A percentile compares a stretch with the other conserved stretches of the same genome.
Evolutionary conservation across 305 asterid species (phyloP).

Genomic region (Fraxinus dipetala): DNA sequence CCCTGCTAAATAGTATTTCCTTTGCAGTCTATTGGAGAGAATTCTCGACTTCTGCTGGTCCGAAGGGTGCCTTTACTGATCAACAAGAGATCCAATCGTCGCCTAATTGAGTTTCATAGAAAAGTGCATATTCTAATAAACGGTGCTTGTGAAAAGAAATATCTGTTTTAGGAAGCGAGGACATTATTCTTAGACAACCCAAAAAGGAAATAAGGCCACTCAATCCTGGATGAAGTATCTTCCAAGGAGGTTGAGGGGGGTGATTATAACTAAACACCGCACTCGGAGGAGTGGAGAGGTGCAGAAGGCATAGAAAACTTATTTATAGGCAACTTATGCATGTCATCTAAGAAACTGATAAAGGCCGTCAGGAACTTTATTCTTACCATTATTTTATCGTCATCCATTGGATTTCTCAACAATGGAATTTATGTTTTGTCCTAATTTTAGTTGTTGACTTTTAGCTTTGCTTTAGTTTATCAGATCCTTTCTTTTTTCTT

Average conservation of each 20-base stretch:
- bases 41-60: not conserved
- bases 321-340: constrained; percentile 4
- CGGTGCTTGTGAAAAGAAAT: not conserved
- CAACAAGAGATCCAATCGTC: not conserved
- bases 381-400: not conserved
- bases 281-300: not conserved
- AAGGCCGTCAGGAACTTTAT: not conserved
- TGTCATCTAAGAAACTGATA: not conserved
- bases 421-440: constrained; percentile 5
- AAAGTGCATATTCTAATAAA: not conserved
- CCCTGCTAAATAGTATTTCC: not conserved
- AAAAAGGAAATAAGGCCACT: not conserved
- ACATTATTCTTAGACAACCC: not conserved
- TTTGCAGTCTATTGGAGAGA: not conserved
- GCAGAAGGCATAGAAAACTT: not conserved
- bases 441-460: constrained; percentile 12
- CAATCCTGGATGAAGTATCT: not conserved
- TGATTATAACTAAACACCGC: not conserved
- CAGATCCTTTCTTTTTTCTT: not conserved
- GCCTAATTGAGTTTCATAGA: not conserved
- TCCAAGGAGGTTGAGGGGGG: not conserved
- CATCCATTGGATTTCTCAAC: constrained; percentile 4
- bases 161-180: not conserved
- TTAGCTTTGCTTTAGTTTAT: constrained; percentile 5
- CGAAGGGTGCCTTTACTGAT: not conserved